These are phyloP conservation scores for Vachellia pachyceras DNA, from an alignment of 306 rosid species.

Conservation along the genomic window DNA sequence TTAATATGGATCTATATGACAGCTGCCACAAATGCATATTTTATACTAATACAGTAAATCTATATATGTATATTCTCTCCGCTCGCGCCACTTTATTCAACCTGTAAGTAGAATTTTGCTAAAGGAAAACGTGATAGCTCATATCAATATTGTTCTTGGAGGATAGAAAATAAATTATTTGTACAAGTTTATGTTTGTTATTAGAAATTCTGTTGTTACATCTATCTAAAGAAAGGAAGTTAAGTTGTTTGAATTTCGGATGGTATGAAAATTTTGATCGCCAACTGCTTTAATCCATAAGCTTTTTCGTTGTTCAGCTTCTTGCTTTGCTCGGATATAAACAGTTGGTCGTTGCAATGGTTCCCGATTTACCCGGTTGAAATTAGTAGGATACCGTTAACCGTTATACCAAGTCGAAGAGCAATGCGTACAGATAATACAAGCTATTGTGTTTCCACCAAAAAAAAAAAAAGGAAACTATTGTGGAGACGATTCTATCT, in stretches of 20 bases:
- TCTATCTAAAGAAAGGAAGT: not conserved
- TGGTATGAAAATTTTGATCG: not conserved
- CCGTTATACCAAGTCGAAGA: not conserved
- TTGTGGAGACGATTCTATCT: not conserved
- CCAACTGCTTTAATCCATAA: not conserved
- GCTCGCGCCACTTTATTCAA: slow-evolving; percentile 23
- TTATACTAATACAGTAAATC: slow-evolving; percentile 30
- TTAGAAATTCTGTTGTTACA: slow-evolving; percentile 3
- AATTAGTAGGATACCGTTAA: not conserved
- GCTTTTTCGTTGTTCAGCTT: not conserved
- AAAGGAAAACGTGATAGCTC: slow-evolving; percentile 18
- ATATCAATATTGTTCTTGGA: slow-evolving; percentile 5
- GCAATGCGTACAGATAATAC: not conserved
- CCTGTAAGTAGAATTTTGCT: slow-evolving; percentile 54
- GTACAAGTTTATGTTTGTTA: slow-evolving; percentile 35
- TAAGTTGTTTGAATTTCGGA: not conserved
- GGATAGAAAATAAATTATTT: slow-evolving; percentile 13
- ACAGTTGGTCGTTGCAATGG: not conserved
- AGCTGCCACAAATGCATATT: slow-evolving; percentile 19
- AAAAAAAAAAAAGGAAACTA: not conserved
- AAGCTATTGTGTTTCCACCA: too few relatives aligned
- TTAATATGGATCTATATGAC: slow-evolving; percentile 25
- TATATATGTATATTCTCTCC: slow-evolving; percentile 37
- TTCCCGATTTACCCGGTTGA: not conserved
- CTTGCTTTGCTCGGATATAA: not conserved